phyloP scores from a whole-genome alignment of 495 filamentous ascomycete genomes.

The Penicillium subrubescens region DNA sequence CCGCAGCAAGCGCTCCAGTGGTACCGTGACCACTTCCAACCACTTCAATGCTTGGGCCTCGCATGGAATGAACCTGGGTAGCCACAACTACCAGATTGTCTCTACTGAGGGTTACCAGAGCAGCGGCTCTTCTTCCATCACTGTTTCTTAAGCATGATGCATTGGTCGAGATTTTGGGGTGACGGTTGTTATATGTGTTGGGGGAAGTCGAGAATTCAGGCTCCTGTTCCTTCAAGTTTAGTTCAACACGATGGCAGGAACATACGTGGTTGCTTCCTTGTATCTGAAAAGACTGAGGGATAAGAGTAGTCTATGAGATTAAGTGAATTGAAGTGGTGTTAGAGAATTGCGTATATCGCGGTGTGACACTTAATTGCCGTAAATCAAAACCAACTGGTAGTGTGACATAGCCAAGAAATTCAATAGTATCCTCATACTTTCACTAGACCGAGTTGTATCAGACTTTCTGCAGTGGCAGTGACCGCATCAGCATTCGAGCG shows the following conservation, averaged over 20 bases:
- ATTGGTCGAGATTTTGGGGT: background rate
- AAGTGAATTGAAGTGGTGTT: background rate
- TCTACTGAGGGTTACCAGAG: slow-evolving; percentile 61
- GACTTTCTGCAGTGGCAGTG: slow-evolving; percentile 11
- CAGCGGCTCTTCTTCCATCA: slow-evolving; percentile 54
- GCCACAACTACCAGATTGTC: slow-evolving; percentile 63
- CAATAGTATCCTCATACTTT: background rate
- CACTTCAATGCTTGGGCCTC: slow-evolving; percentile 66
- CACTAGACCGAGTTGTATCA: slow-evolving; percentile 2
- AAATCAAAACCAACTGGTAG: background rate
- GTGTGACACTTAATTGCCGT: background rate
- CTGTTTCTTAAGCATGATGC: slow-evolving; percentile 34
- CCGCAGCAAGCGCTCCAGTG: slow-evolving; percentile 52
- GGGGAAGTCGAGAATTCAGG: background rate
- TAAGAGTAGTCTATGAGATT: background rate
- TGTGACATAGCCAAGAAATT: background rate
- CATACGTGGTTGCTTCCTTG: background rate
- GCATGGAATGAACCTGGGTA: slow-evolving; percentile 51
- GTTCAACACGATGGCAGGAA: background rate
- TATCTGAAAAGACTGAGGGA: background rate
- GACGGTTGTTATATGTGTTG: background rate
- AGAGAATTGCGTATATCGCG: background rate
- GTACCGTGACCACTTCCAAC: slow-evolving; percentile 53
- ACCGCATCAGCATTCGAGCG: slow-evolving; percentile 12
- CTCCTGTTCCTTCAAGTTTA: background rate